Evolutionary conservation across 2,329 filamentous ascomycete genomes (phyloP).

Genomic region (Alternaria viburni): DNA sequence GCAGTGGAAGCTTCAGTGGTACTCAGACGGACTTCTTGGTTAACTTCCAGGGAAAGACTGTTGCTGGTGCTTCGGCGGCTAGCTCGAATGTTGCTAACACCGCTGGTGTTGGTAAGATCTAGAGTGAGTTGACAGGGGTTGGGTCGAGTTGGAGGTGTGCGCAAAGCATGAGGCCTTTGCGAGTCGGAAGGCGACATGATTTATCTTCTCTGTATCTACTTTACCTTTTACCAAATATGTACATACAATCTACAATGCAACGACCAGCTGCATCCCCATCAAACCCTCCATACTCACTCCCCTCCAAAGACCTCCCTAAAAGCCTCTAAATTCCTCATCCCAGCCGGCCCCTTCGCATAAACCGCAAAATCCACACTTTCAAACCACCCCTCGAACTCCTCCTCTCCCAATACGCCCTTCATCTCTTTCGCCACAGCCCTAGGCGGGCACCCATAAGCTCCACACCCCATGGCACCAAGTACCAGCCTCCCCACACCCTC

Average conservation of each 20-base stretch:
- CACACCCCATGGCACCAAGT: constrained; percentile 33
- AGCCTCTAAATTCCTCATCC: constrained; percentile 13
- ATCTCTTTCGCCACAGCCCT: constrained; percentile 22
- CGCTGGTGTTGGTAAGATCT: constrained; percentile 23
- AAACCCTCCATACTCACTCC: not conserved
- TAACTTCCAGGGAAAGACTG: constrained; percentile 10
- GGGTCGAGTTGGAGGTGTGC: not conserved
- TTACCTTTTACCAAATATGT: not conserved
- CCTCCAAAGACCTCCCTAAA: not conserved
- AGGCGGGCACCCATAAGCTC: constrained; percentile 30
- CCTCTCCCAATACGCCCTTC: constrained; percentile 17
- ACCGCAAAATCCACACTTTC: constrained; percentile 25
- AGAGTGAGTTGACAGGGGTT: not conserved
- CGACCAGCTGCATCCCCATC: not conserved
- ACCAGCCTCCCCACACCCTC: constrained; percentile 26
- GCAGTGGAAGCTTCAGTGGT: constrained; percentile 6
- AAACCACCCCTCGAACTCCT: constrained; percentile 32
- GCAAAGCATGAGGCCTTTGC: not conserved
- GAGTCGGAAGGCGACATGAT: not conserved
- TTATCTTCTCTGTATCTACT: not conserved
- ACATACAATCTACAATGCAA: not conserved
- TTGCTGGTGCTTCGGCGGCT: constrained; percentile 1
- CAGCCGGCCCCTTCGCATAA: constrained; percentile 17
- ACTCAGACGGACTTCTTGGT: constrained; percentile 10
- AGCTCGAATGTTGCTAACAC: constrained; percentile 3